Conservation (phyloP, 2,329 filamentous ascomycete genomes). For the Aspergillus floridensis region DNA sequence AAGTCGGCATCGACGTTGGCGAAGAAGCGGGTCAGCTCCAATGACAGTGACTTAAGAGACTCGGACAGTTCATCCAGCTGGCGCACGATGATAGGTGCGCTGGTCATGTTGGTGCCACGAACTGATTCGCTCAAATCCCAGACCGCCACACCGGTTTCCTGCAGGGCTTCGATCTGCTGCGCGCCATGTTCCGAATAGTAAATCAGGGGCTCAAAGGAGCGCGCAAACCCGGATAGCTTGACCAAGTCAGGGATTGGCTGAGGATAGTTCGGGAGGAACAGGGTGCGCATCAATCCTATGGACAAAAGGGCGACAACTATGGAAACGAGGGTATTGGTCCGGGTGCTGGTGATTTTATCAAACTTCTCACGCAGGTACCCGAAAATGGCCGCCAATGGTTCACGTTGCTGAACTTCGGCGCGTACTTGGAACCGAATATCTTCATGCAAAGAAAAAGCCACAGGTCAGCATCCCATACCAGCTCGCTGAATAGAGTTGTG, state of each 20-base stretch:
- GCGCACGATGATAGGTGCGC: slow-evolving; percentile 77
- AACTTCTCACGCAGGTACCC: slow-evolving; percentile 61
- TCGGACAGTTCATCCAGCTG: slow-evolving; percentile 84
- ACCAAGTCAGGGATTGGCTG: slow-evolving; percentile 78
- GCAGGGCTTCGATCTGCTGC: slow-evolving; percentile 79
- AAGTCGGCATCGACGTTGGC: slow-evolving; percentile 91
- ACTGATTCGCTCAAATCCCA: slow-evolving; percentile 94
- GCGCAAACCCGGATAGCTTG: slow-evolving; percentile 84
- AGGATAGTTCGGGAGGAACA: slow-evolving; percentile 66
- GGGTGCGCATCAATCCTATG: slow-evolving; percentile 61
- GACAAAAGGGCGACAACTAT: slow-evolving; percentile 62
- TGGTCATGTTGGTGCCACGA: slow-evolving; percentile 84
- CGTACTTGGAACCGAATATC: slow-evolving; percentile 85
- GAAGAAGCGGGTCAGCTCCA: slow-evolving; percentile 89
- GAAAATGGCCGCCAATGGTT: slow-evolving; percentile 74
- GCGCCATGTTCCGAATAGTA: slow-evolving; percentile 91
- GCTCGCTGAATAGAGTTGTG: slow-evolving; percentile 25
- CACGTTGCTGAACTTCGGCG: slow-evolving; percentile 83
- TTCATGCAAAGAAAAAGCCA: slow-evolving; percentile 39
- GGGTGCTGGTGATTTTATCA: slow-evolving; percentile 64
- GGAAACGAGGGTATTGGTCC: slow-evolving; percentile 64
- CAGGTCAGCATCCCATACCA: slow-evolving; percentile 34
- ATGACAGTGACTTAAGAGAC: slow-evolving; percentile 75
- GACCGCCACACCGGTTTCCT: slow-evolving; percentile 87
- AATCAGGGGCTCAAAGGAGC: slow-evolving; percentile 89